A percentile compares a stretch with the other conserved stretches of the same genome.
These are phyloP conservation scores for Cercospora citrullina DNA, from an alignment of 2,329 filamentous ascomycete species.

Conservation along the genomic window DNA sequence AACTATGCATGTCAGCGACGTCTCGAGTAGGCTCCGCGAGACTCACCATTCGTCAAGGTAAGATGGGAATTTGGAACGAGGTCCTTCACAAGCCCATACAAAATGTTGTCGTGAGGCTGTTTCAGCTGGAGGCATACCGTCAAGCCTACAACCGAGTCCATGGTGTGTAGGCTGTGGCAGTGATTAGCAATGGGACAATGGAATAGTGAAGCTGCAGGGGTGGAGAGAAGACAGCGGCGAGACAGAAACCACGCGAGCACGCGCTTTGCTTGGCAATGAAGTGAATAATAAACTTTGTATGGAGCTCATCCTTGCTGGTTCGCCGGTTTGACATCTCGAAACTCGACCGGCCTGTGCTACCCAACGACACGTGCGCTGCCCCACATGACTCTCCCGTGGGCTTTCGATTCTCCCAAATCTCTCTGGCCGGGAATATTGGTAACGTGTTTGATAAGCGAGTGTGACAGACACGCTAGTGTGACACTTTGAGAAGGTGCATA, in stretches of 20 bases:
- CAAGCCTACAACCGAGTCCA: slow-evolving; percentile 52
- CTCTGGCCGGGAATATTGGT: background rate
- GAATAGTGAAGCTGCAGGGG: background rate
- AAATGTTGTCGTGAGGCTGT: slow-evolving; percentile 59
- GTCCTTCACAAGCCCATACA: slow-evolving; percentile 70
- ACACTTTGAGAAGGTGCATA: too few relatives aligned
- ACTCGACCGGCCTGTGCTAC: background rate
- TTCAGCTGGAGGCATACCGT: slow-evolving; percentile 72
- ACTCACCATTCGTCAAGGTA: slow-evolving; percentile 69
- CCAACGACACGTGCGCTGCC: background rate
- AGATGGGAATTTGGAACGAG: slow-evolving; percentile 67
- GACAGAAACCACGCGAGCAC: background rate
- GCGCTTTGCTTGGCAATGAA: background rate
- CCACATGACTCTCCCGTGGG: background rate
- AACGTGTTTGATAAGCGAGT: too few relatives aligned
- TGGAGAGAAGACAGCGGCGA: background rate
- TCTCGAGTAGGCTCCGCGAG: background rate
- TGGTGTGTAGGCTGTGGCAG: slow-evolving; percentile 4
- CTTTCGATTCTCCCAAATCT: background rate
- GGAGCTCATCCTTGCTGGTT: background rate
- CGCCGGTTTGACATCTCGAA: background rate
- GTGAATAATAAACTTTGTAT: background rate
- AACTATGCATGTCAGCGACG: slow-evolving; percentile 44
- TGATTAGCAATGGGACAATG: slow-evolving; percentile 7
- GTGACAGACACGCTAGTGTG: too few relatives aligned